These are phyloP conservation scores for Blepharisma japonicum DNA, from an alignment of 73 alveolate species.

Conservation along the genomic window DNA sequence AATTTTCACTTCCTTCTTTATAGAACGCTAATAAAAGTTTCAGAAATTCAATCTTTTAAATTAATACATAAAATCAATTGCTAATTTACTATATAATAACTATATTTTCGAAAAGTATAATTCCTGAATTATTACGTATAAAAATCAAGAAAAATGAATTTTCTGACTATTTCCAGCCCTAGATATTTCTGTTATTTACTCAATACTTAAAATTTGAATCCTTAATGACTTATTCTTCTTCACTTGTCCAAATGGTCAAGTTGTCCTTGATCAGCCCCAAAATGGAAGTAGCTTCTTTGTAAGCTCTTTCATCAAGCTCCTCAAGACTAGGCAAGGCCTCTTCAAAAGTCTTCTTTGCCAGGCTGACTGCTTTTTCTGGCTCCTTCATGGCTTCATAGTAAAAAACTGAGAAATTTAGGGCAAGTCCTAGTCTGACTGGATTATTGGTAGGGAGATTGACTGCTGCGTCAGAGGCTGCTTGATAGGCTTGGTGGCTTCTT, in stretches of 20 bases:
- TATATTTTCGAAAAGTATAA: no score
- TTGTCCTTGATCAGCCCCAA: slow-evolving; percentile 68
- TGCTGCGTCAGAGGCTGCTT: slow-evolving; percentile 57
- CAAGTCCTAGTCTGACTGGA: slow-evolving; percentile 70
- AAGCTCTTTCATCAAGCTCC: slow-evolving; percentile 58
- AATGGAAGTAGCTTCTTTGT: slow-evolving; percentile 57
- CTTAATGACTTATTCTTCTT: slow-evolving; percentile 32
- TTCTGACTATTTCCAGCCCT: no score
- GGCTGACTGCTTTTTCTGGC: slow-evolving; percentile 57
- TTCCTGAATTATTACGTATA: no score
- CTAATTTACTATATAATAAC: no score
- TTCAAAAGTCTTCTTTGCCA: slow-evolving; percentile 61
- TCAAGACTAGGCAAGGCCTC: slow-evolving; percentile 56
- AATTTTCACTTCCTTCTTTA: no score
- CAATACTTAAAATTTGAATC: no score
- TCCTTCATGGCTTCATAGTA: slow-evolving; percentile 69
- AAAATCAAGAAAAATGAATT: no score
- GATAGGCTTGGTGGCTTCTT: slow-evolving; percentile 57
- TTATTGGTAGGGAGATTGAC: slow-evolving; percentile 54
- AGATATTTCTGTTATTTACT: no score
- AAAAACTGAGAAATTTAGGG: slow-evolving; percentile 71
- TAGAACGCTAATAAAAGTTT: no score
- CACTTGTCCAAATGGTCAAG: slow-evolving; percentile 71
- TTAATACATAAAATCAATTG: no score
- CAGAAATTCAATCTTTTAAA: no score